Percentiles rank a stretch among this genome's conserved stretches.
Evolutionary conservation across 2,329 filamentous ascomycete genomes (phyloP).

Genomic region (Onygenales sp.): DNA sequence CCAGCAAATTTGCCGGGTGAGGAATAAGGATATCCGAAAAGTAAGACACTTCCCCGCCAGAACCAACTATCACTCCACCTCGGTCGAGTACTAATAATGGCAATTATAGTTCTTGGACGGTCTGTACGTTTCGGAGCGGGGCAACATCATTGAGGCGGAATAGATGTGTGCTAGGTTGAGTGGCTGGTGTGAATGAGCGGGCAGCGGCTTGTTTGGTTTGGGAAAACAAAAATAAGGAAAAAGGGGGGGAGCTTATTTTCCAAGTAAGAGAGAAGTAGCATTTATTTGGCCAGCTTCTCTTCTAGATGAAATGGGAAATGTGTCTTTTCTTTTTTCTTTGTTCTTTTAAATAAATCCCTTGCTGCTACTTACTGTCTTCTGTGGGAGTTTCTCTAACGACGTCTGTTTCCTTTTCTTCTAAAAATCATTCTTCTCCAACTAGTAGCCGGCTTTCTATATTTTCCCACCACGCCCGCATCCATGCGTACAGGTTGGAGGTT

Average conservation of each 20-base stretch:
- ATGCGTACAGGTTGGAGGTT: too few species aligned
- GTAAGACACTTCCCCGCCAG: conserved; percentile 37
- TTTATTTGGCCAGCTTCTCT: not conserved
- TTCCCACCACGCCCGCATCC: too few species aligned
- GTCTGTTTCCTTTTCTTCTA: too few species aligned
- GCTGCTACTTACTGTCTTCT: not conserved
- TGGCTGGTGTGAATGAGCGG: conserved; percentile 25
- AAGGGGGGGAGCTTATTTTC: not conserved
- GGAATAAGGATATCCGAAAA: conserved; percentile 99
- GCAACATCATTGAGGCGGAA: conserved; percentile 69
- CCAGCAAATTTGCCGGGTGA: conserved; percentile 98
- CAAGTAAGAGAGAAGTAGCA: not conserved
- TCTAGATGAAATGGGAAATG: not conserved
- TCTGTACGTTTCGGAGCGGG: conserved; percentile 98
- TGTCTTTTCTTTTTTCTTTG: not conserved
- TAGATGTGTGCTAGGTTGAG: conserved; percentile 26
- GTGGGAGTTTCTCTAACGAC: not conserved
- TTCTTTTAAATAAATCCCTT: not conserved
- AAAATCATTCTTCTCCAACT: too few species aligned
- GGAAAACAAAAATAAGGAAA: not conserved
- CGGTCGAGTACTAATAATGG: not conserved
- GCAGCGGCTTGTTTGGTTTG: conserved; percentile 6
- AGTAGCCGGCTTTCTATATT: too few species aligned
- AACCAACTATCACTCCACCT: not conserved
- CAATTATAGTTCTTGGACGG: conserved; percentile 84